Conservation (phyloP, 2,329 filamentous ascomycete genomes). For the Talaromyces rugulosus region DNA sequence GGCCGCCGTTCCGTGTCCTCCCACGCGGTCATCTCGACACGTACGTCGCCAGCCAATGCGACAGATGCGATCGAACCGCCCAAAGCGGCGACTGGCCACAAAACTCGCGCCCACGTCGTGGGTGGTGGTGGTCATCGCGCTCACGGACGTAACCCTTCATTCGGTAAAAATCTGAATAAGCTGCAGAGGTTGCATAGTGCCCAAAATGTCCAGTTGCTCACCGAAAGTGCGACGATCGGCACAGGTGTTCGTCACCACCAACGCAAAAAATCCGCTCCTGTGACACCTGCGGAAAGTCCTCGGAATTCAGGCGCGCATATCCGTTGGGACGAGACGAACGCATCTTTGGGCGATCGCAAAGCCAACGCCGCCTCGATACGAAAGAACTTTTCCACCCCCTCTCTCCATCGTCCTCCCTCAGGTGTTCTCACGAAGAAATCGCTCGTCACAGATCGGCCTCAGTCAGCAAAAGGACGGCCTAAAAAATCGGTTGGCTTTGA, state of each 20-base stretch:
- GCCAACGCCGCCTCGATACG: conserved; percentile 34
- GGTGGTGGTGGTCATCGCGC: conserved; percentile 34
- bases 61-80: conserved; percentile 27
- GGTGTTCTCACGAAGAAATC: conserved; percentile 36
- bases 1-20: conserved; percentile 38
- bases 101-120: conserved; percentile 38
- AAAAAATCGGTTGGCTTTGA: conserved; percentile 47
- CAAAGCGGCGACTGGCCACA: conserved; percentile 29
- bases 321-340: conserved; percentile 36
- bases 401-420: conserved; percentile 36
- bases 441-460: conserved; percentile 29
- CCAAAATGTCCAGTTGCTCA: conserved; percentile 23
- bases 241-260: conserved; percentile 35
- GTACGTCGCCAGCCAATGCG: conserved; percentile 20
- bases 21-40: conserved; percentile 34
- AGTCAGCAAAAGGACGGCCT: conserved; percentile 30
- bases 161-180: conserved; percentile 42
- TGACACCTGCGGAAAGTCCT: conserved; percentile 41
- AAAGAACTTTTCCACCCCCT: conserved; percentile 43
- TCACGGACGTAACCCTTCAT: conserved; percentile 41
- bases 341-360: conserved; percentile 27
- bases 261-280: conserved; percentile 44
- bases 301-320: conserved; percentile 20
- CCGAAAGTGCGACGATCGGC: conserved; percentile 21
- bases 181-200: conserved; percentile 33